Percentiles rank a stretch among this genome's conserved stretches.
phyloP scores from a whole-genome alignment of 2,329 filamentous ascomycete genomes.

The Paracorniculantispora psalliotae region DNA sequence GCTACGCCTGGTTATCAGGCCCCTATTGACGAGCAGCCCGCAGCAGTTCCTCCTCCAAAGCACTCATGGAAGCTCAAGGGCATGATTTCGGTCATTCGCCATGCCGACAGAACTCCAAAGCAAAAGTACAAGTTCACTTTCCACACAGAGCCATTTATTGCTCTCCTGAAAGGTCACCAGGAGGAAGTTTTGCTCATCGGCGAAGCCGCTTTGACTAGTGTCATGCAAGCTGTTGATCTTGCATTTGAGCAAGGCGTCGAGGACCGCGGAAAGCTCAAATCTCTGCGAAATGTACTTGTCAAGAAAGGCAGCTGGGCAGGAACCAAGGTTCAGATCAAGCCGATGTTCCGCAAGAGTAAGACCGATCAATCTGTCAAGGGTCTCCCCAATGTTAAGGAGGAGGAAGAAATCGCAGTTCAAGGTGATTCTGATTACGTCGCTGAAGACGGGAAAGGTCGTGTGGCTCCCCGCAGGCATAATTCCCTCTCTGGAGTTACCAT shows the following conservation, averaged over 20 bases:
- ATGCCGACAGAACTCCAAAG: constrained; percentile 95
- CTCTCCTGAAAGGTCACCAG: constrained; percentile 88
- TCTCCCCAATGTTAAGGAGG: constrained; percentile 26
- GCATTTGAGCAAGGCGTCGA: constrained; percentile 77
- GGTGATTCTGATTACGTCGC: constrained; percentile 19
- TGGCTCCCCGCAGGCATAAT: constrained; percentile 62
- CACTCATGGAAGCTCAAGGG: constrained; percentile 98
- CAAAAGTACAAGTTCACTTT: constrained; percentile 99
- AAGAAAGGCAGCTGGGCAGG: constrained; percentile 93
- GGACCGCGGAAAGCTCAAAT: constrained; percentile 78
- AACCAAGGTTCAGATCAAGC: constrained; percentile 98
- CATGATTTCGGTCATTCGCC: constrained; percentile 91
- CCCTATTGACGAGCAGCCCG: constrained; percentile 33
- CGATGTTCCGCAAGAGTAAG: constrained; percentile 92
- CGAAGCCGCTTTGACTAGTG: constrained; percentile 81
- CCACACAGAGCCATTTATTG: constrained; percentile 92
- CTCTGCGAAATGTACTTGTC: constrained; percentile 78
- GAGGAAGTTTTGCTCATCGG: constrained; percentile 94
- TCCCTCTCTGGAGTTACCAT: constrained; percentile 87
- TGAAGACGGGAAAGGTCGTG: neutral
- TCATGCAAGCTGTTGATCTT: constrained; percentile 78
- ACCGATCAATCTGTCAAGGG: constrained; percentile 51
- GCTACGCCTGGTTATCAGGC: constrained; percentile 18
- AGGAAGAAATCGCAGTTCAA: constrained; percentile 21
- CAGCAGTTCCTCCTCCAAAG: constrained; percentile 68